A percentile compares a stretch with the other conserved stretches of the same genome.
Conservation (phyloP, 208 protist genomes). For the Leishmania major region DNA sequence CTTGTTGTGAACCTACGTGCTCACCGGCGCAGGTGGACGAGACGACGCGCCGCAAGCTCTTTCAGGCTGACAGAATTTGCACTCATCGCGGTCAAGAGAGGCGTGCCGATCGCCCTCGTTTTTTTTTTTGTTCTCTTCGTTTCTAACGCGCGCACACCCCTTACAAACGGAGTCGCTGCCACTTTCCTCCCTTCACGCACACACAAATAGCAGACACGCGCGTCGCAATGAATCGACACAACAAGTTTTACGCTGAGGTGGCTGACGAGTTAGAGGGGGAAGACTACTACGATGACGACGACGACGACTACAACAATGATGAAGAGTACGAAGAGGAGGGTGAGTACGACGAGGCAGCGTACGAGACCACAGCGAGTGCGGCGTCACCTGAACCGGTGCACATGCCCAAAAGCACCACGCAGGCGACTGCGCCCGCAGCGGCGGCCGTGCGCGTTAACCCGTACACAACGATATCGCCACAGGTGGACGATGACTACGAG, state of each 20-base stretch:
- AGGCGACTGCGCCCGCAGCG: not conserved
- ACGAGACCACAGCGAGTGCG: not conserved
- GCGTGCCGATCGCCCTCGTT: not conserved
- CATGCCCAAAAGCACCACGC: not conserved
- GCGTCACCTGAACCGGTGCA: not conserved
- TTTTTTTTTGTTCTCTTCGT: not conserved
- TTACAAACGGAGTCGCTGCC: not conserved
- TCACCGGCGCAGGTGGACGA: not conserved
- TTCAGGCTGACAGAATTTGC: not conserved
- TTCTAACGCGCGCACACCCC: not conserved
- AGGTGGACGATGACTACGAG: slow-evolving; percentile 57
- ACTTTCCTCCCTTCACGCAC: not conserved
- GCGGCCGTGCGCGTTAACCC: slow-evolving; percentile 16
- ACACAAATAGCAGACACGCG: not conserved
- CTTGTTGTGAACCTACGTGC: not conserved
- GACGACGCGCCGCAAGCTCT: not conserved
- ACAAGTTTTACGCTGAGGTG: slow-evolving; percentile 76
- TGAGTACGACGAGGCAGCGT: slow-evolving; percentile 27
- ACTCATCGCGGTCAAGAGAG: not conserved
- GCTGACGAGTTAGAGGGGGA: slow-evolving; percentile 52
- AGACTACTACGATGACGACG: slow-evolving; percentile 49
- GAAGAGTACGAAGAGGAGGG: slow-evolving; percentile 61
- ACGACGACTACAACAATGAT: slow-evolving; percentile 59
- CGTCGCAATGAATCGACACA: slow-evolving; percentile 71
- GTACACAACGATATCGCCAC: slow-evolving; percentile 34